phyloP scores from a whole-genome alignment of 2,329 filamentous ascomycete species.

The Davidsoniella eucalypti region DNA sequence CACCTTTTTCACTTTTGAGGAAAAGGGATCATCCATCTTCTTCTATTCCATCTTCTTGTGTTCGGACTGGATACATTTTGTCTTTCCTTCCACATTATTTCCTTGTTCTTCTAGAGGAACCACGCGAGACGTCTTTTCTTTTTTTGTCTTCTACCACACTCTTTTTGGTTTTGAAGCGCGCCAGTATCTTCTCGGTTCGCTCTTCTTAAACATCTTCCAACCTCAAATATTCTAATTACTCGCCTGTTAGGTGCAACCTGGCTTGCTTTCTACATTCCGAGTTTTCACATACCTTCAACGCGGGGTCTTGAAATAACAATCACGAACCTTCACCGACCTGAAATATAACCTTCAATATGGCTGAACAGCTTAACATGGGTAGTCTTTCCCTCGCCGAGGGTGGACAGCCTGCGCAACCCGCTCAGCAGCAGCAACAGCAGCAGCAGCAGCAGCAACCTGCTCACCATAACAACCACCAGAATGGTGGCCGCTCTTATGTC shows the following conservation, averaged over 20 bases:
- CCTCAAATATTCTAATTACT: background rate
- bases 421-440: constrained; percentile 20
- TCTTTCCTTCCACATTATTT: constrained; percentile 16
- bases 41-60: constrained; percentile 10
- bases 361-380: constrained; percentile 71
- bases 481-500: constrained; percentile 51
- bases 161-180: constrained; percentile 8
- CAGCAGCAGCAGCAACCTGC: constrained; percentile 15
- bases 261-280: background rate
- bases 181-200: constrained; percentile 7
- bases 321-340: background rate
- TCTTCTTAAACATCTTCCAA: background rate
- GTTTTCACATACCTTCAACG: constrained; percentile 2
- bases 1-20: constrained; percentile 18
- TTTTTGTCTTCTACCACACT: constrained; percentile 22
- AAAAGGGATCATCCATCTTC: constrained; percentile 11
- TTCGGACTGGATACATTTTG: constrained; percentile 13
- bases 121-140: constrained; percentile 23
- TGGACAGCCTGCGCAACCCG: constrained; percentile 15
- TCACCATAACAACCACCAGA: constrained; percentile 3
- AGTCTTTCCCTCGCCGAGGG: constrained; percentile 34
- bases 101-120: constrained; percentile 31
- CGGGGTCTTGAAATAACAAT: background rate
- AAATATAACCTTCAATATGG: constrained; percentile 40
- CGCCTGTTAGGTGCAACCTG: background rate